Evolutionary conservation across 352 stramenopile genomes (phyloP).

Genomic region (Globisporangium cederbergense): DNA sequence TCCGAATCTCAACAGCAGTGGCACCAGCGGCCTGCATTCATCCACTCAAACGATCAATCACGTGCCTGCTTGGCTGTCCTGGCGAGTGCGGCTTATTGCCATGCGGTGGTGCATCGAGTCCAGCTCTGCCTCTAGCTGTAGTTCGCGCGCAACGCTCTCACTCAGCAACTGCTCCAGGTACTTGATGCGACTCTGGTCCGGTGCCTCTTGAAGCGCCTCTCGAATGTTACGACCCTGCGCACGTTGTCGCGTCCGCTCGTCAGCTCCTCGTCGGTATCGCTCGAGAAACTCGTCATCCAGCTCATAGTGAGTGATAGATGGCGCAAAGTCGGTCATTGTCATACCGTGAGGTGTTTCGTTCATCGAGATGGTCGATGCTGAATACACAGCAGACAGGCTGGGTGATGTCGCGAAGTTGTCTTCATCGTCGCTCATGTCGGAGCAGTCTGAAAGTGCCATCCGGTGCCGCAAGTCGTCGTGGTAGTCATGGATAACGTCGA

Average conservation of each 20-base stretch:
- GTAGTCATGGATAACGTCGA: slow-evolving; percentile 82
- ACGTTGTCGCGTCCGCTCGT: slow-evolving; percentile 76
- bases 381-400: slow-evolving; percentile 28
- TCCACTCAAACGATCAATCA: slow-evolving; percentile 20
- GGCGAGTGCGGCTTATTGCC: slow-evolving; percentile 15
- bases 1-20: neutral
- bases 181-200: slow-evolving; percentile 84
- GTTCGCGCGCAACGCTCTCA: slow-evolving; percentile 77
- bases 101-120: slow-evolving; percentile 60
- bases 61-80: slow-evolving; percentile 14
- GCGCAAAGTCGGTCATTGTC: slow-evolving; percentile 24
- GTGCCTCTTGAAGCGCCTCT: slow-evolving; percentile 67
- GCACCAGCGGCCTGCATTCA: neutral
- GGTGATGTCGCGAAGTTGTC: slow-evolving; percentile 42
- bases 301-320: slow-evolving; percentile 16
- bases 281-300: slow-evolving; percentile 48
- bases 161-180: slow-evolving; percentile 83
- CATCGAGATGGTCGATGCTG: slow-evolving; percentile 20
- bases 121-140: slow-evolving; percentile 80
- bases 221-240: slow-evolving; percentile 75
- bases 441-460: slow-evolving; percentile 68
- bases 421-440: slow-evolving; percentile 80
- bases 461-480: slow-evolving; percentile 63
- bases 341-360: slow-evolving; percentile 26
- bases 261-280: slow-evolving; percentile 53